These are phyloP conservation scores for Ordospora pajunii DNA, from an alignment of 371 early-diverging fungal genomes.

Conservation along the genomic window DNA sequence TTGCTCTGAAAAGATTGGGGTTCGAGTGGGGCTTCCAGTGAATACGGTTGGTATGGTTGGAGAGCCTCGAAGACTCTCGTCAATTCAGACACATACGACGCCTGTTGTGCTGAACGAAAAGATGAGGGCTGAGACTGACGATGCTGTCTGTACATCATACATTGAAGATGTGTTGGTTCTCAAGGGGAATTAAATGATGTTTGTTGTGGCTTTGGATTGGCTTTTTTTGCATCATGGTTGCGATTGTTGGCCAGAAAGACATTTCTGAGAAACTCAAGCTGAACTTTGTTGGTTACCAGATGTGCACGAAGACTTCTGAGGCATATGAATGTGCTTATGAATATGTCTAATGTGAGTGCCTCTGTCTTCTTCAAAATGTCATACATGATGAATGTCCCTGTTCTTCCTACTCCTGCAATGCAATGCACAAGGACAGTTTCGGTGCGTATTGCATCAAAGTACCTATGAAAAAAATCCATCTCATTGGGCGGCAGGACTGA, in stretches of 20 bases:
- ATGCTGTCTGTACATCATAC: conserved; percentile 9
- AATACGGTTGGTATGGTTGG: conserved; percentile 97
- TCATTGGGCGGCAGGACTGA: not conserved
- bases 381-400: conserved; percentile 75
- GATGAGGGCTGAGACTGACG: conserved; percentile 83
- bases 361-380: conserved; percentile 64
- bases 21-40: conserved; percentile 87
- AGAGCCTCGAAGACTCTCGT: conserved; percentile 88
- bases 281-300: conserved; percentile 42
- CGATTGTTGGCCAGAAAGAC: not conserved
- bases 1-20: conserved; percentile 76
- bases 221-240: not conserved
- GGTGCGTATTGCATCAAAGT: conserved; percentile 4
- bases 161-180: conserved; percentile 50
- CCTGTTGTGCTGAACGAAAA: conserved; percentile 86
- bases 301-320: conserved; percentile 46
- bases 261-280: conserved; percentile 35
- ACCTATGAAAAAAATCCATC: conserved; percentile 21
- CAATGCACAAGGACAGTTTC: conserved; percentile 74
- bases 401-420: conserved; percentile 88
- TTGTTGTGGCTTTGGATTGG: not conserved
- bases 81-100: conserved; percentile 90
- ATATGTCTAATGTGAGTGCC: conserved; percentile 16
- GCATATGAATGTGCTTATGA: conserved; percentile 50
- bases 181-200: conserved; percentile 19